phyloP scores from a whole-genome alignment of 352 stramenopile species.

The Globisporangium cystogenes region DNA sequence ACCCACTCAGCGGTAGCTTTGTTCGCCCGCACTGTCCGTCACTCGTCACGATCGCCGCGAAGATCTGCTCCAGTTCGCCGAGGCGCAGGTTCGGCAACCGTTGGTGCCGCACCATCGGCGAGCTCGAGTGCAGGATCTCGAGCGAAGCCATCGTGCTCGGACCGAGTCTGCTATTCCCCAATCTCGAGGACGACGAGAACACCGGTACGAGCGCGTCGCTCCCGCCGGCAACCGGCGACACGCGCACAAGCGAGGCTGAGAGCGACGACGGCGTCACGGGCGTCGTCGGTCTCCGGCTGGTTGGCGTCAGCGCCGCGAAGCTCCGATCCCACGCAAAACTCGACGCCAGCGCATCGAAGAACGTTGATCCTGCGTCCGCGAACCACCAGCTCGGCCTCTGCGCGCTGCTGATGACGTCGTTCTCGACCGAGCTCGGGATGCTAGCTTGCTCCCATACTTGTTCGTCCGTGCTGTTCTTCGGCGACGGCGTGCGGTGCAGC shows the following conservation, averaged over 20 bases:
- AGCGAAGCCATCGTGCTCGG: background rate
- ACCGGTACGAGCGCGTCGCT: background rate
- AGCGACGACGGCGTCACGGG: slow-evolving; percentile 2
- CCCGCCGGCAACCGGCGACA: background rate
- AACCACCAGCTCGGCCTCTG: background rate
- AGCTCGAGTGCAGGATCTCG: background rate
- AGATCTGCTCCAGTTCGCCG: slow-evolving; percentile 13
- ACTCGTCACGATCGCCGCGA: slow-evolving; percentile 11
- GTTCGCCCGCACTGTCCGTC: background rate
- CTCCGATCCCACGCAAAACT: background rate
- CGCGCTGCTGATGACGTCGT: slow-evolving; percentile 8
- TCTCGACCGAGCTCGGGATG: slow-evolving; percentile 8
- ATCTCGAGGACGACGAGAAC: background rate
- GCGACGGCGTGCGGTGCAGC: slow-evolving; percentile 5
- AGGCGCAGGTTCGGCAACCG: slow-evolving; percentile 4
- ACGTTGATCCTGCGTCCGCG: background rate
- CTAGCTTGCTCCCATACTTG: background rate
- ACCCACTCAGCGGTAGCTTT: slow-evolving; percentile 5
- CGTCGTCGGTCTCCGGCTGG: background rate
- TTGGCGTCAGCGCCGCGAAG: background rate
- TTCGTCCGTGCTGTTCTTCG: background rate
- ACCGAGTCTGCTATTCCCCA: background rate
- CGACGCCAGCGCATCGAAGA: slow-evolving; percentile 1
- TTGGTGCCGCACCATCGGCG: background rate
- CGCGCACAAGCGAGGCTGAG: background rate